phyloP scores from a whole-genome alignment of 495 filamentous ascomycete species.

The Paragyromitra xinjiangensis region DNA sequence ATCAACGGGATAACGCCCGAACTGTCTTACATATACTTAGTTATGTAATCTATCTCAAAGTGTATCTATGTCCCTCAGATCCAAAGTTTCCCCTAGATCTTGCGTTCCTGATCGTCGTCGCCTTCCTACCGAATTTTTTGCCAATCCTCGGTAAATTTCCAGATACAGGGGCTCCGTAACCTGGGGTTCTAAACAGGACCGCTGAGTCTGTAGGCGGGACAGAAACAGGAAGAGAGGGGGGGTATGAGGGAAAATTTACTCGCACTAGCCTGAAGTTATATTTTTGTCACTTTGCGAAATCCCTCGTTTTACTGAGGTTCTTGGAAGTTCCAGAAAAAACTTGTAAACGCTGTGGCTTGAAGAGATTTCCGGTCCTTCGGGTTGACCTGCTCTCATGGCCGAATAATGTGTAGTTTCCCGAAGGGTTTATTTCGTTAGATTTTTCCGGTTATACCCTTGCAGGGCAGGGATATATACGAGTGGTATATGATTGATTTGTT shows the following conservation, averaged over 20 bases:
- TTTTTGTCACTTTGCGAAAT: conserved; percentile 76
- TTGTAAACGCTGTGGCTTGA: conserved; percentile 78
- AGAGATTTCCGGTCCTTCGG: conserved; percentile 79
- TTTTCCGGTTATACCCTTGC: conserved; percentile 23
- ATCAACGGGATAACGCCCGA: not conserved
- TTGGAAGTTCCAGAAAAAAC: conserved; percentile 73
- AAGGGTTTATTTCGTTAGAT: conserved; percentile 3
- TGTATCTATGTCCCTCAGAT: conserved; percentile 59
- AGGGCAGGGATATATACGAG: conserved; percentile 9
- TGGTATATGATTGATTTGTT: conserved; percentile 10
- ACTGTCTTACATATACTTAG: not conserved
- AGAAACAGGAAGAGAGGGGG: conserved; percentile 5
- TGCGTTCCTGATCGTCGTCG: conserved; percentile 62
- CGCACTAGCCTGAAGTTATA: conserved; percentile 65
- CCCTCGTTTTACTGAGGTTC: conserved; percentile 79
- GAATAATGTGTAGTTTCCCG: conserved; percentile 15
- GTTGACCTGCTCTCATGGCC: conserved; percentile 68
- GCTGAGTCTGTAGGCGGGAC: not conserved
- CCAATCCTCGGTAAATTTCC: conserved; percentile 42
- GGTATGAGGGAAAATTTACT: conserved; percentile 12
- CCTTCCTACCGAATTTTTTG: conserved; percentile 64
- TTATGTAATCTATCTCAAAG: conserved; percentile 5
- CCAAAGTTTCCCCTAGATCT: conserved; percentile 78
- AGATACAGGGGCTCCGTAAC: conserved; percentile 7
- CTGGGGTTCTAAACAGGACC: conserved; percentile 35